phyloP scores from a whole-genome alignment of 257 asterid species.

The Solanum tarapatanum region DNA sequence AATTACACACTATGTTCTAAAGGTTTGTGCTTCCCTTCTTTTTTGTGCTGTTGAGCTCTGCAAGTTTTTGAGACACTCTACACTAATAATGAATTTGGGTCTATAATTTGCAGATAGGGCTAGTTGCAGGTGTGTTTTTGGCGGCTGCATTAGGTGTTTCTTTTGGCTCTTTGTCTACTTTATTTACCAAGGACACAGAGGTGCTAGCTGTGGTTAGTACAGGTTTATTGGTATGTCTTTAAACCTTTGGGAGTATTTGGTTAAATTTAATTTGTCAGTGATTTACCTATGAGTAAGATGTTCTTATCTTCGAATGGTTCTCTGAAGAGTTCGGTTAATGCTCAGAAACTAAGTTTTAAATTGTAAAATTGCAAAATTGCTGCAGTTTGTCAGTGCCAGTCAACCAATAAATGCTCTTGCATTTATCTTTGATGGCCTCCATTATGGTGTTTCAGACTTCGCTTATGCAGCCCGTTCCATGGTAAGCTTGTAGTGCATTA shows the following conservation, averaged over 20 bases:
- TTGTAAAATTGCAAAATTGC: neutral
- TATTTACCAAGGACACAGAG: constrained; percentile 58
- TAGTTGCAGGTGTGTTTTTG: constrained; percentile 47
- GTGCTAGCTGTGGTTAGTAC: constrained; percentile 53
- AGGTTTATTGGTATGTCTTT: constrained; percentile 50
- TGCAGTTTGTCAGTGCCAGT: constrained; percentile 86
- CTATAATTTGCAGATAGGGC: constrained; percentile 41
- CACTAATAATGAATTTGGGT: neutral
- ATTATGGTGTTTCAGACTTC: constrained; percentile 86
- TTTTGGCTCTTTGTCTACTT: constrained; percentile 51
- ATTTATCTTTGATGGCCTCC: constrained; percentile 74
- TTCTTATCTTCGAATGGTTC: neutral
- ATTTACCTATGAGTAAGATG: neutral
- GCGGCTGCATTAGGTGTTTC: constrained; percentile 57
- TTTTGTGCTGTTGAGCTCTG: constrained; percentile 1
- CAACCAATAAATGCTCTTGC: constrained; percentile 88
- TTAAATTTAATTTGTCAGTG: neutral
- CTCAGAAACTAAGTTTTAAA: neutral
- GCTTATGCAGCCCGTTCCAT: constrained; percentile 74
- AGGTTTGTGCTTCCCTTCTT: constrained; percentile 32
- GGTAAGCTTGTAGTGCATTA: constrained; percentile 28
- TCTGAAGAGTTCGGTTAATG: neutral
- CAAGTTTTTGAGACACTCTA: neutral
- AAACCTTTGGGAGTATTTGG: neutral
- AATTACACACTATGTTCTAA: constrained; percentile 46